A percentile compares a stretch with the other conserved stretches of the same genome.
Evolutionary conservation across 2,329 filamentous ascomycete genomes (phyloP).

Genomic region (Trichoderma sp.): DNA sequence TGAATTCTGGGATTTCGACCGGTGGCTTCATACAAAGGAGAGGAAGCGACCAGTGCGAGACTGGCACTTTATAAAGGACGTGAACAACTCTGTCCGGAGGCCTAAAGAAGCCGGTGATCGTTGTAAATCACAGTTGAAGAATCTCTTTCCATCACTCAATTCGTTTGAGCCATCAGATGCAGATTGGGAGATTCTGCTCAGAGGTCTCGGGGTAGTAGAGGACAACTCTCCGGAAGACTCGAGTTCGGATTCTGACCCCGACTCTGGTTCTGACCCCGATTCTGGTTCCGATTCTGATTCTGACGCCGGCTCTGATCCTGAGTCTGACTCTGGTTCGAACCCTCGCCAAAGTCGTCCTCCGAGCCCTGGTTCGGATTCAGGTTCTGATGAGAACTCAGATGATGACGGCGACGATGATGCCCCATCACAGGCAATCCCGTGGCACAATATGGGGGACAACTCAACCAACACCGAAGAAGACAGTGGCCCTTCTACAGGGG

Average conservation of each 20-base stretch:
- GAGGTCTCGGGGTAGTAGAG: neutral
- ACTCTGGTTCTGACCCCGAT: neutral
- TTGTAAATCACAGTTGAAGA: constrained; percentile 25
- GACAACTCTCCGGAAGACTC: neutral
- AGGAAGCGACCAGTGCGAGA: constrained; percentile 31
- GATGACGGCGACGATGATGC: neutral
- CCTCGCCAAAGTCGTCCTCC: neutral
- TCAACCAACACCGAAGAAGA: neutral
- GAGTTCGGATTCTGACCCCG: neutral
- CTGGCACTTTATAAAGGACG: constrained; percentile 32
- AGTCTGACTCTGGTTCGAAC: neutral
- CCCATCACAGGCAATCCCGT: neutral
- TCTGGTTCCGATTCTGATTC: neutral
- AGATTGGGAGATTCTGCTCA: constrained; percentile 19
- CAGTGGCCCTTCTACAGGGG: neutral
- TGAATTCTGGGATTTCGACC: constrained; percentile 44
- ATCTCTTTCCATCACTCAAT: constrained; percentile 27
- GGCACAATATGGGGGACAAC: neutral
- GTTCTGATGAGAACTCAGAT: neutral
- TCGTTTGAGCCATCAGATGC: constrained; percentile 13
- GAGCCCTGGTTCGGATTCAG: neutral
- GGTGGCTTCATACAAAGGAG: constrained; percentile 25
- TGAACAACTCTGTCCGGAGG: constrained; percentile 29
- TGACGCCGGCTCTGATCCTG: neutral
- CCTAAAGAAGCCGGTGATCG: constrained; percentile 23